Evolutionary conservation across 371 early-diverging fungal genomes (phyloP).

Genomic region (Mucor circinelloides): DNA sequence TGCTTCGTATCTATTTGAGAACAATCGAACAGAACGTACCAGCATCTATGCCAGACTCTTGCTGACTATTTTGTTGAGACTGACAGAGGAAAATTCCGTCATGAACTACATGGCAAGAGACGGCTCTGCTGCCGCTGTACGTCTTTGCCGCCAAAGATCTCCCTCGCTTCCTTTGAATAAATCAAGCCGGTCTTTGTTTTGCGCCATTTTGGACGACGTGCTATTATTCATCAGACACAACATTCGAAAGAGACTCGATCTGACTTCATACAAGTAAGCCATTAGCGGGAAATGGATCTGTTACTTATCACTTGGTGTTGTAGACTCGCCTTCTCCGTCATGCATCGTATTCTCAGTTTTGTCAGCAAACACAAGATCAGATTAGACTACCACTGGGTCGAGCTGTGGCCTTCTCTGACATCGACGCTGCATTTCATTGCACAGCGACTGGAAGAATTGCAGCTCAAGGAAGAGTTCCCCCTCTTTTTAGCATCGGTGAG

Average conservation of each 20-base stretch:
- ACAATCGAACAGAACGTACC: constrained; percentile 50
- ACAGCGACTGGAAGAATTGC: constrained; percentile 34
- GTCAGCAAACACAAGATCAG: constrained; percentile 45
- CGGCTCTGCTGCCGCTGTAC: constrained; percentile 12
- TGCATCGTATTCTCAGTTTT: constrained; percentile 44
- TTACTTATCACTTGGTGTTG: not conserved
- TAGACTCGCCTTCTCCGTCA: constrained; percentile 39
- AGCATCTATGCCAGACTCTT: constrained; percentile 48
- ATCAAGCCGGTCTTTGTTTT: constrained; percentile 42
- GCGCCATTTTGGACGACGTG: constrained; percentile 45
- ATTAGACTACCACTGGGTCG: constrained; percentile 58
- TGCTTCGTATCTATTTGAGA: constrained; percentile 53
- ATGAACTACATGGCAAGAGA: constrained; percentile 31
- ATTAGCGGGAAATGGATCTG: not conserved
- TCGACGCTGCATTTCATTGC: constrained; percentile 49
- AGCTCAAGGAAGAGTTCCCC: constrained; percentile 32
- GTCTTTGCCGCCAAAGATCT: constrained; percentile 49
- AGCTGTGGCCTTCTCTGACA: constrained; percentile 53
- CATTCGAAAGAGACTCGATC: constrained; percentile 55
- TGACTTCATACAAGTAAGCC: constrained; percentile 51
- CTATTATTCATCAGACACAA: constrained; percentile 57
- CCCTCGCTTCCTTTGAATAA: constrained; percentile 53
- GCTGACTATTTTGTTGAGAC: constrained; percentile 38
- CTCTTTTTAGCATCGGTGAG: constrained; percentile 44
- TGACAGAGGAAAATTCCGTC: constrained; percentile 43